A percentile compares a stretch with the other conserved stretches of the same genome.
Evolutionary conservation across 148 eudicot genomes (phyloP).

Genomic region (Cornus controversa): DNA sequence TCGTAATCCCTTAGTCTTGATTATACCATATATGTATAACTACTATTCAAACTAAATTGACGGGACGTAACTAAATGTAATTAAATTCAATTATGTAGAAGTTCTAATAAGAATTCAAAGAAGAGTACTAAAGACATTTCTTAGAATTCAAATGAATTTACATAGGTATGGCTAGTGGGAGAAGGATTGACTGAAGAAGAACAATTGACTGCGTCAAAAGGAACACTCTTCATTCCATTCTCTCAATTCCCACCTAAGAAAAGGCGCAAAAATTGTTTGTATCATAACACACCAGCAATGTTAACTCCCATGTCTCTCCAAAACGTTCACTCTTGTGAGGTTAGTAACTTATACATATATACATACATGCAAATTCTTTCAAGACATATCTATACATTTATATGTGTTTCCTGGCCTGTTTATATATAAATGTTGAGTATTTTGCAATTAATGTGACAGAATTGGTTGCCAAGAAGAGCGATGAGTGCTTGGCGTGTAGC

Average conservation of each 20-base stretch:
- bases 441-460: slow-evolving; percentile 15
- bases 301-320: slow-evolving; percentile 55
- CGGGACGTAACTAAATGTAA: too few species aligned
- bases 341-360: neutral
- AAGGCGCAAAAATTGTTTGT: slow-evolving; percentile 52
- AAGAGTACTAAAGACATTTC: too few species aligned
- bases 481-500: slow-evolving; percentile 58
- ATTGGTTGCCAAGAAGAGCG: slow-evolving; percentile 47
- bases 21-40: too few species aligned
- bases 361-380: too few species aligned
- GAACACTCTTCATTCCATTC: slow-evolving; percentile 57
- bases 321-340: slow-evolving; percentile 80
- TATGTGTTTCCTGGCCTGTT: too few species aligned
- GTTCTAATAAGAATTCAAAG: too few species aligned
- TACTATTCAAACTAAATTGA: too few species aligned
- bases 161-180: slow-evolving; percentile 76
- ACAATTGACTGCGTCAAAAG: slow-evolving; percentile 62
- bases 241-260: slow-evolving; percentile 60
- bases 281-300: slow-evolving; percentile 60
- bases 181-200: slow-evolving; percentile 51
- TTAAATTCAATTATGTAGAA: too few species aligned
- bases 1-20: too few species aligned
- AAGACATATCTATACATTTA: too few species aligned
- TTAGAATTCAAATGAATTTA: neutral
- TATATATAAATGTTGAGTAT: too few species aligned